Evolutionary conservation across 2,329 filamentous ascomycete genomes (phyloP).

Genomic region (Stachybotrys elegans): DNA sequence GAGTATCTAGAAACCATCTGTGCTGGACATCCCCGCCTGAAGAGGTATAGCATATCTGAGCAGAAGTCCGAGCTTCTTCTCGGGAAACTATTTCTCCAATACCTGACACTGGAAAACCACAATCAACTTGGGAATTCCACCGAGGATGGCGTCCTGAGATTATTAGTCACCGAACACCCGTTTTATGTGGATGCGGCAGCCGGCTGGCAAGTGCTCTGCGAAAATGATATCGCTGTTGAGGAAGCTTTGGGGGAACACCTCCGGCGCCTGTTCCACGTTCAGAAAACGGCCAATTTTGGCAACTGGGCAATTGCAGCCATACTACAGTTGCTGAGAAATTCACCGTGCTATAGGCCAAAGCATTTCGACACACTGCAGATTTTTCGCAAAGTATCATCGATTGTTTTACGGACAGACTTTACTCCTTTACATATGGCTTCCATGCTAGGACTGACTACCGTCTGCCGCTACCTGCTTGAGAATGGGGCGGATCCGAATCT

Average conservation of each 20-base stretch:
- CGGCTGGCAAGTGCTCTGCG: neutral
- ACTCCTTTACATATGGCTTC: slow-evolving; percentile 6
- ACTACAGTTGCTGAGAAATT: neutral
- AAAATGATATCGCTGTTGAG: neutral
- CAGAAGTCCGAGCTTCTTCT: fast-evolving
- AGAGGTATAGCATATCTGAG: neutral
- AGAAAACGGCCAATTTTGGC: neutral
- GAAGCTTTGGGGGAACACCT: fast-evolving
- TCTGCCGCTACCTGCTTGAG: slow-evolving; percentile 1
- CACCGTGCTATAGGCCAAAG: neutral
- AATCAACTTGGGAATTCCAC: fast-evolving
- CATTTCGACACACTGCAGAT: neutral
- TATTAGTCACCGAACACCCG: neutral
- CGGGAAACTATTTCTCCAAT: slow-evolving; percentile 5
- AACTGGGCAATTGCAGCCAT: slow-evolving; percentile 1
- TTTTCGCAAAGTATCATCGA: too few relatives aligned
- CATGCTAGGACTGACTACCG: slow-evolving; percentile 5
- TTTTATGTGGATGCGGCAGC: slow-evolving; percentile 7
- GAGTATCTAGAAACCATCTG: slow-evolving; percentile 7
- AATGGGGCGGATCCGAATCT: neutral
- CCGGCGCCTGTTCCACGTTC: slow-evolving; percentile 1
- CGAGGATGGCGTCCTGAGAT: neutral
- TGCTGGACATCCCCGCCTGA: neutral
- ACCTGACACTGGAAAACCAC: slow-evolving; percentile 8
- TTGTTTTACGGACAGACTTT: neutral